Base-by-base conservation (phyloP, 208 protist genomes). In the Trypanosoma melophagium region DNA sequence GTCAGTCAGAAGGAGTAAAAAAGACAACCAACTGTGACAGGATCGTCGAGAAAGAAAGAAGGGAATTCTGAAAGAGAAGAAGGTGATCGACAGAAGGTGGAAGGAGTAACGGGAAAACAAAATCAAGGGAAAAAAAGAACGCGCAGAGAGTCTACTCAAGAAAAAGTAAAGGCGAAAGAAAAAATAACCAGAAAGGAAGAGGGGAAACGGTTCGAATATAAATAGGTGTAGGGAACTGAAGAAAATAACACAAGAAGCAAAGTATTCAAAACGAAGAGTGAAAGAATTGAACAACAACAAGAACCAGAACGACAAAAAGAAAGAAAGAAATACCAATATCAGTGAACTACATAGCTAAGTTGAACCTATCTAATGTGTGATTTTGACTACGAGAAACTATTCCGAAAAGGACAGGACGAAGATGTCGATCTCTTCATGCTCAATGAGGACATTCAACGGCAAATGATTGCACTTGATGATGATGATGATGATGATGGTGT, bases 401-500 rank as follows among this genome's bases (percentile, higher is more conserved):
- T 71, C 25, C 44, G 41, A 13, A 3, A 19, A 19, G 3, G 5
- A 14, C 35, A 17, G 45, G 55, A 64, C 16, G 47, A 71, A 45
- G 47, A 58, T 19, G 19, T 13, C 13, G 57, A 71, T 7, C 21
- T 64, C 14, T 31, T 35, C 14, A n/a, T 12, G 56, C 45, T 71
- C 22, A 50, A 40, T 21, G 57, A 71, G 47, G 57, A 58, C 35
- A 13, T 71, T 45, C 10, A 22, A 21, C 45, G 66, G 47, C 66
- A 58, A 21, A 58, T 71, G 55, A 56, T 57, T 24, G 50, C 9
- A 16, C 50, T 63, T 10, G 57, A 50, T 21, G 54, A 64, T 22
- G 66, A 71, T 44, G 63, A 69, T n/a, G 59, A 64, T 1, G 66
- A 69, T 42, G 53, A 62, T n/a, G n/a, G n/a, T n/a, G n/a, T n/a